These are phyloP conservation scores for Silene vulgaris DNA, from an alignment of 179 eudicot genomes.

Conservation along the genomic window DNA sequence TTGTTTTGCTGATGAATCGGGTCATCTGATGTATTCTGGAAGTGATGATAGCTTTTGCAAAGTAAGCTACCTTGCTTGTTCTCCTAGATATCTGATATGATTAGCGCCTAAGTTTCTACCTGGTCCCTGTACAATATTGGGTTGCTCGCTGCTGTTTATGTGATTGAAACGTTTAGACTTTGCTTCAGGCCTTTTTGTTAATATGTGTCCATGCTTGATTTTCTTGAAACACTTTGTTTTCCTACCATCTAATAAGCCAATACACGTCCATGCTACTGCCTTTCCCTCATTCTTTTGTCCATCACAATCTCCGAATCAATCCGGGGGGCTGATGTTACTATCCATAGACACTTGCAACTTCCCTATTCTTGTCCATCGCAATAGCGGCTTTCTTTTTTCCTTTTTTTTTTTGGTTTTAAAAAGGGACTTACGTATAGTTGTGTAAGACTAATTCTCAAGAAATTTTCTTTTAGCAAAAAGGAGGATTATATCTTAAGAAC, in stretches of 20 bases:
- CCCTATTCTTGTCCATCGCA: too few relatives aligned
- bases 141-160: background rate
- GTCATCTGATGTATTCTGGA: slow-evolving; percentile 73
- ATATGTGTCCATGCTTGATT: background rate
- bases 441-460: too few relatives aligned
- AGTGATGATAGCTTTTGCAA: slow-evolving; percentile 75
- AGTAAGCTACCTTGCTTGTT: slow-evolving; percentile 35
- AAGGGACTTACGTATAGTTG: too few relatives aligned
- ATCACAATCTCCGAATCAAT: background rate
- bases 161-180: background rate
- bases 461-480: too few relatives aligned
- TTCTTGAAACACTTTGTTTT: background rate
- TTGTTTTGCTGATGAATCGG: slow-evolving; percentile 86
- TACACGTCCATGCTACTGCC: background rate
- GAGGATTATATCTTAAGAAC: too few relatives aligned
- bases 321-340: background rate
- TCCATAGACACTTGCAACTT: background rate
- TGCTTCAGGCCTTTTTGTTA: background rate
- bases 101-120: background rate
- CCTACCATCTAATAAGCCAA: background rate
- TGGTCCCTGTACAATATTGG: background rate
- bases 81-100: background rate
- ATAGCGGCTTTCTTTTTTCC: too few relatives aligned
- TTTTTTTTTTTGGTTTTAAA: too few relatives aligned
- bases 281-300: background rate